These are phyloP conservation scores for Williopsis jadinii DNA, from an alignment of 1,139 yeast species.

Conservation along the genomic window DNA sequence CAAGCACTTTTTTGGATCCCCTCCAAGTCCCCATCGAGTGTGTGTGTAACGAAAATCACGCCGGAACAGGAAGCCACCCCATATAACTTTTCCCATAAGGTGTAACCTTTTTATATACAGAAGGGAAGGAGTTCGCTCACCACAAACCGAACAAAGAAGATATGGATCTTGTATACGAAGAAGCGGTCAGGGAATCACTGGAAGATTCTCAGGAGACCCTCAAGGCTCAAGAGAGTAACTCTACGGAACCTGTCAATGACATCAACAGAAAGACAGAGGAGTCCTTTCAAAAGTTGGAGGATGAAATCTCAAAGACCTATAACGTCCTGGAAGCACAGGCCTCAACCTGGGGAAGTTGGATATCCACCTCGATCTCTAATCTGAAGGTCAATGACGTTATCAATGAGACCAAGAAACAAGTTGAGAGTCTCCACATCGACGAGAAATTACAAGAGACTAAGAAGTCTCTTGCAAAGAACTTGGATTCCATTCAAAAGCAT, in stretches of 20 bases:
- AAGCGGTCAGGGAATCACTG: constrained; percentile 7
- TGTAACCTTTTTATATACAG: too few relatives aligned
- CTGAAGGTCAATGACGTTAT: constrained; percentile 11
- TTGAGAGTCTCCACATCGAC: constrained; percentile 12
- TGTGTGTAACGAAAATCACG: too few relatives aligned
- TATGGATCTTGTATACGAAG: constrained; percentile 14
- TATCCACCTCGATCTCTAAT: constrained; percentile 11
- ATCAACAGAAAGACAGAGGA: constrained; percentile 26
- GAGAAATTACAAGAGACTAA: constrained; percentile 12
- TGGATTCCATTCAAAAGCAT: constrained; percentile 9
- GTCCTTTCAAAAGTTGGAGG: constrained; percentile 28
- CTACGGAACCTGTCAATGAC: constrained; percentile 7
- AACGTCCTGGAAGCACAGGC: constrained; percentile 15
- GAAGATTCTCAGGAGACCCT: constrained; percentile 13
- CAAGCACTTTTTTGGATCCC: too few relatives aligned
- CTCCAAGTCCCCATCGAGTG: too few relatives aligned
- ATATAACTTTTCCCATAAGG: too few relatives aligned
- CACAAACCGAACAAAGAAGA: too few relatives aligned
- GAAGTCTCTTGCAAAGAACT: constrained; percentile 9
- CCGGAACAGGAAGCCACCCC: too few relatives aligned
- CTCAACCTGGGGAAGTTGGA: constrained; percentile 11
- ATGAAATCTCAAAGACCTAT: constrained; percentile 21
- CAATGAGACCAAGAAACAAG: constrained; percentile 13
- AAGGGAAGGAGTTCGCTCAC: too few relatives aligned
- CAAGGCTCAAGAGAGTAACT: constrained; percentile 4